Percentiles rank a stretch among this genome's conserved stretches.
Conservation (phyloP, 192 early-diverging fungal genomes). For the Backusella macrospora region DNA sequence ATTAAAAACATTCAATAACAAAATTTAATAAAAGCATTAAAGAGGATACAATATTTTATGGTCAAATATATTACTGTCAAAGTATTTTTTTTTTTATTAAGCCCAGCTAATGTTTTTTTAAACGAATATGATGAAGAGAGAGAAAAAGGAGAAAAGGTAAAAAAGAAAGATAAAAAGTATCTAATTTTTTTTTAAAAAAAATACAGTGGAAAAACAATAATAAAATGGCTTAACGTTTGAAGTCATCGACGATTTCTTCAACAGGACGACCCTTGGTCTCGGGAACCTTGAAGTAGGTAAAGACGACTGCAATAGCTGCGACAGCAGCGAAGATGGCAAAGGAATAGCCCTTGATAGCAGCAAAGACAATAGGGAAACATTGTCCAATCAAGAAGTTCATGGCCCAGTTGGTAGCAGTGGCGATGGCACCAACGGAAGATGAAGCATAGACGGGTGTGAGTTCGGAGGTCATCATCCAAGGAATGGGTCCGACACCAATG, state of each 20-base stretch:
- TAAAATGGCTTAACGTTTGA: neutral
- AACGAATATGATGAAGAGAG: neutral
- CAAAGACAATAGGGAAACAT: slow-evolving; percentile 41
- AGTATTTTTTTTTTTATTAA: neutral
- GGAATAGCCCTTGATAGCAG: neutral
- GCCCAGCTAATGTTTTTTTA: no score
- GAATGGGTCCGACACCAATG: slow-evolving; percentile 78
- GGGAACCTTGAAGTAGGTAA: slow-evolving; percentile 51
- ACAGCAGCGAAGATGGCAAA: slow-evolving; percentile 3
- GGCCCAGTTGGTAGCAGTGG: slow-evolving; percentile 74
- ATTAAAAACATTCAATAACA: no score
- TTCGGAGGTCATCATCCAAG: slow-evolving; percentile 80
- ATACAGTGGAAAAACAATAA: neutral
- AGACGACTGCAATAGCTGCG: slow-evolving; percentile 27
- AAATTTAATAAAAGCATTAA: no score
- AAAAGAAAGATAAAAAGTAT: neutral
- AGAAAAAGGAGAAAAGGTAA: neutral
- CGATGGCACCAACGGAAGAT: slow-evolving; percentile 67
- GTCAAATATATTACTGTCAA: neutral
- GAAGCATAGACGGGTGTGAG: slow-evolving; percentile 75
- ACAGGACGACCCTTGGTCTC: slow-evolving; percentile 57
- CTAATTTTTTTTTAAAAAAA: neutral
- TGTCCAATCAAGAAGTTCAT: slow-evolving; percentile 51
- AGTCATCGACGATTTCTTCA: slow-evolving; percentile 53
- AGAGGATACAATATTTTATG: no score